Conservation (phyloP, 495 filamentous ascomycete species). For the Penicillium desertorum region DNA sequence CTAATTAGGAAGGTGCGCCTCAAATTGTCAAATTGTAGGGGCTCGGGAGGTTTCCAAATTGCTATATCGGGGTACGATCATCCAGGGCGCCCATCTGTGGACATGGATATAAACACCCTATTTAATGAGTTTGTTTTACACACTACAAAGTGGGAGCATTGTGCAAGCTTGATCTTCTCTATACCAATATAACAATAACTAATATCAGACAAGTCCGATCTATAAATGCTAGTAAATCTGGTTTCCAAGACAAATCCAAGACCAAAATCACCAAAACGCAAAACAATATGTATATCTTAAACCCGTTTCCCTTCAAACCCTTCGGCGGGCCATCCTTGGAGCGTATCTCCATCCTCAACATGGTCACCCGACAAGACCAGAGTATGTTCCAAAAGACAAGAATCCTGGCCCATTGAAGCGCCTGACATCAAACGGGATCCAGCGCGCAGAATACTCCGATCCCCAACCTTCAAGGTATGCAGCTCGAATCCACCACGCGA, state of each 20-base stretch:
- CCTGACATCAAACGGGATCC: slow-evolving; percentile 44
- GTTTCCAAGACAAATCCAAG: neutral
- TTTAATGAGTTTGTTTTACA: too few relatives aligned
- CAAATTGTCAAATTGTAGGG: too few relatives aligned
- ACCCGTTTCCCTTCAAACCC: slow-evolving; percentile 26
- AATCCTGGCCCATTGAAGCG: slow-evolving; percentile 44
- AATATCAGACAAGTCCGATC: neutral
- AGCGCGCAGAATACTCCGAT: slow-evolving; percentile 43
- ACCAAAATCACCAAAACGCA: neutral
- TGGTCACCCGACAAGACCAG: slow-evolving; percentile 47
- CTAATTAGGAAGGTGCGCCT: too few relatives aligned
- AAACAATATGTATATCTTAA: neutral
- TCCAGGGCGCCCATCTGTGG: too few relatives aligned
- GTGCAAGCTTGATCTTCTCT: neutral
- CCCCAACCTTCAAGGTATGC: slow-evolving; percentile 41
- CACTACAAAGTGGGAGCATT: neutral
- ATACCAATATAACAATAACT: neutral
- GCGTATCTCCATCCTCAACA: slow-evolving; percentile 39
- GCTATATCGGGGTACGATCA: too few relatives aligned
- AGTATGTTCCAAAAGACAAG: slow-evolving; percentile 48
- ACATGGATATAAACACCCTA: too few relatives aligned
- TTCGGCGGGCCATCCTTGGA: slow-evolving; percentile 52
- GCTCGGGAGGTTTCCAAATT: too few relatives aligned
- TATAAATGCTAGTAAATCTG: neutral
- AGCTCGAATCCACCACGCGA: slow-evolving; percentile 48